Evolutionary conservation across 1,139 yeast genomes (phyloP).

Genomic region (Pichiaceae sp.): DNA sequence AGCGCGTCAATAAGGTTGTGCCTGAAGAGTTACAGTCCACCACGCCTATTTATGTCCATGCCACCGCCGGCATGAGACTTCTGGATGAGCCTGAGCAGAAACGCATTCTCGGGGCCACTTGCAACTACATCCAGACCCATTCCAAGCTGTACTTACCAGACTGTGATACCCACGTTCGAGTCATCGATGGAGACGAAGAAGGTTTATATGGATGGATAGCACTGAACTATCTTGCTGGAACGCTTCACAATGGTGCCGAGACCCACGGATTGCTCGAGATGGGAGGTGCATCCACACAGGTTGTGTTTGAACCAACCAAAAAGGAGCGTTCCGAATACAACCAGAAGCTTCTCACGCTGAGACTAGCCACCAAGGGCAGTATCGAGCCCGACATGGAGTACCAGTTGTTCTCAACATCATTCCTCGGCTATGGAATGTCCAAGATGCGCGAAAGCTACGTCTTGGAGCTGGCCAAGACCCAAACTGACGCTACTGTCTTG

Average conservation of each 20-base stretch:
- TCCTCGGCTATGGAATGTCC: conserved; percentile 69
- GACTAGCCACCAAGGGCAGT: conserved; percentile 32
- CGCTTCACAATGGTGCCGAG: conserved; percentile 38
- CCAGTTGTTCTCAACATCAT: conserved; percentile 60
- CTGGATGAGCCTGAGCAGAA: conserved; percentile 47
- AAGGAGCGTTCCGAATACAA: conserved; percentile 51
- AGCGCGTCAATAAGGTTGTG: conserved; percentile 47
- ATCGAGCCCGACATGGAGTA: conserved; percentile 29
- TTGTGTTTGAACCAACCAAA: conserved; percentile 64
- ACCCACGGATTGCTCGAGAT: conserved; percentile 74
- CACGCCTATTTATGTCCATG: conserved; percentile 71
- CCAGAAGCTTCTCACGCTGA: conserved; percentile 39
- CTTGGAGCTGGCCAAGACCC: conserved; percentile 25
- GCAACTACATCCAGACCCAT: conserved; percentile 42
- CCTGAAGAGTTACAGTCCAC: conserved; percentile 62
- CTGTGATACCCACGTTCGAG: conserved; percentile 52
- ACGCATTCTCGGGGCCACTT: conserved; percentile 42
- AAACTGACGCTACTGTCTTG: conserved; percentile 12
- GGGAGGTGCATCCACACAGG: conserved; percentile 88
- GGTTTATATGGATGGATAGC: conserved; percentile 82
- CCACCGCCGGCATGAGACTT: conserved; percentile 78
- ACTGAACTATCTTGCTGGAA: conserved; percentile 58
- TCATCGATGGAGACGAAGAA: conserved; percentile 71
- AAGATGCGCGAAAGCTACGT: conserved; percentile 54
- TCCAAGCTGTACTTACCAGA: conserved; percentile 53